These are phyloP conservation scores for Agrostemma githago DNA, from an alignment of 148 eudicot species.

Conservation along the genomic window DNA sequence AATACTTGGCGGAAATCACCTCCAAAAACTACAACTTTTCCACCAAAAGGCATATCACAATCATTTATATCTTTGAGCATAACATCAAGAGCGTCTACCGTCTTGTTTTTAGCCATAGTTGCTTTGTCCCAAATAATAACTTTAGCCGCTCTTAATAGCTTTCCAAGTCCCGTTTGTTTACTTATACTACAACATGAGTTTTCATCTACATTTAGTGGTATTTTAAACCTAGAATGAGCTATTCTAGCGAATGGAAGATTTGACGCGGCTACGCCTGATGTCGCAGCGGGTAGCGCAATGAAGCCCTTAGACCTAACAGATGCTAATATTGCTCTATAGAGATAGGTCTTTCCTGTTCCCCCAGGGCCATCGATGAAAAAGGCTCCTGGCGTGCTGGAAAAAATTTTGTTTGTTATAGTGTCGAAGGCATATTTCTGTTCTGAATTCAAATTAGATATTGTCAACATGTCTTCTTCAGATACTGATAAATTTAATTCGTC, in stretches of 20 bases:
- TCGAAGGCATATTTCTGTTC: too few relatives aligned
- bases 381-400: neutral
- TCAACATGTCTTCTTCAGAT: too few relatives aligned
- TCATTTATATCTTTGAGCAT: neutral
- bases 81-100: neutral
- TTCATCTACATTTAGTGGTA: neutral
- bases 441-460: too few relatives aligned
- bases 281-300: neutral
- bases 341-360: neutral
- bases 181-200: neutral
- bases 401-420: too few relatives aligned
- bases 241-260: neutral
- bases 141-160: neutral
- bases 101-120: neutral
- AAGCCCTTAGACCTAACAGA: neutral
- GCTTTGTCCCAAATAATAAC: neutral
- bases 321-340: neutral
- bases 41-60: neutral
- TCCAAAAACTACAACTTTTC: neutral
- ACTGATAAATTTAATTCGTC: too few relatives aligned
- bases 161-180: neutral
- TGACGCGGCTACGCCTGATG: slow-evolving; percentile 8
- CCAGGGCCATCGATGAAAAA: neutral
- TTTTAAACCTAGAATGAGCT: neutral
- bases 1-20: neutral